These are phyloP conservation scores for Kalmusia sp. DNA, from an alignment of 2,329 filamentous ascomycete genomes.

Conservation along the genomic window DNA sequence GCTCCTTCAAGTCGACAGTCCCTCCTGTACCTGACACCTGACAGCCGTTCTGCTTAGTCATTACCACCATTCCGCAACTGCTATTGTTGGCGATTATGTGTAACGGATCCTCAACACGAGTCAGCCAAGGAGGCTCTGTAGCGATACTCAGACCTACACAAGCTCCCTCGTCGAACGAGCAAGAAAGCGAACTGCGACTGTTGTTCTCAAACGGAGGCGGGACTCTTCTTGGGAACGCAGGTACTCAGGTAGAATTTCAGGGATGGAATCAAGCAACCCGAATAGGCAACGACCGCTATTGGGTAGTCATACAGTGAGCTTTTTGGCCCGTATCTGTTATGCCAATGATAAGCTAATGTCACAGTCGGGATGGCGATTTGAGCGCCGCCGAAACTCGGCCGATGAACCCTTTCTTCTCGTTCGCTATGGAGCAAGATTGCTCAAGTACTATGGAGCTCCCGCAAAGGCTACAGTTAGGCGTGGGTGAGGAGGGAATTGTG, in stretches of 20 bases:
- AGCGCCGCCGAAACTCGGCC: constrained; percentile 12
- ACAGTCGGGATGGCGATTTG: constrained; percentile 42
- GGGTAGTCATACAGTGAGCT: constrained; percentile 42
- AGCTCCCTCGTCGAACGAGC: constrained; percentile 16
- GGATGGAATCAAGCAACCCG: constrained; percentile 20
- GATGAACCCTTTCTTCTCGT: constrained; percentile 32
- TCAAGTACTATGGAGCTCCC: constrained; percentile 22
- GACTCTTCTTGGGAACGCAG: constrained; percentile 15
- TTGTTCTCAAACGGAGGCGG: constrained; percentile 35
- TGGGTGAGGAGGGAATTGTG: constrained; percentile 41
- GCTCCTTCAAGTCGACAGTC: not conserved
- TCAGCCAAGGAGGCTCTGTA: constrained; percentile 45
- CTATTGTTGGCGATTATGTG: constrained; percentile 28
- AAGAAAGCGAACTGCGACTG: constrained; percentile 27
- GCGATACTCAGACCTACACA: constrained; percentile 35
- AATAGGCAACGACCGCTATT: constrained; percentile 17
- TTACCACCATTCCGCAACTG: no score
- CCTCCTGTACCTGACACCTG: not conserved
- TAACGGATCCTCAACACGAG: constrained; percentile 35
- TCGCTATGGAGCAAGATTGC: constrained; percentile 20
- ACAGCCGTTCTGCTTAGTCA: not conserved
- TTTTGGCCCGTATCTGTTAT: not conserved
- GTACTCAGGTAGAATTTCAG: constrained; percentile 37
- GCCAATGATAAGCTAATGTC: not conserved
- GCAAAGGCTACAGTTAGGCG: constrained; percentile 35